Evolutionary conservation across 495 filamentous ascomycete genomes (phyloP), one percentile per base, ranked within the genome.

Genomic region (Podospora anserina): DNA sequence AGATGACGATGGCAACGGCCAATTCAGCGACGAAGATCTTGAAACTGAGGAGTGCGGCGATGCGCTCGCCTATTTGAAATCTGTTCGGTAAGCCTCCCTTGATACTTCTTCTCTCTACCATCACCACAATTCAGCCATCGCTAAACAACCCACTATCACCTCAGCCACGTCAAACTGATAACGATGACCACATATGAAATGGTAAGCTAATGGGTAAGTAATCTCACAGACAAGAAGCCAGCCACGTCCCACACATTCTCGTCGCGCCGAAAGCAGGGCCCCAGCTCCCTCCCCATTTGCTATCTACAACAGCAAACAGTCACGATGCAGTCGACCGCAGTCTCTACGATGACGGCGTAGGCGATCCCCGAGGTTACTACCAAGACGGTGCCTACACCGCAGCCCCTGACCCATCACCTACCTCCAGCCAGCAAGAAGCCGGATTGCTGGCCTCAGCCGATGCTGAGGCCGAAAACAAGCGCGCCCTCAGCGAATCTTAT

Each of bases 41-140:
- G 84, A 84, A 54, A 88, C 82, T 49, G 88, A 88, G 62, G 85
- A 87, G 27, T 80, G 83, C 44, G 72, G 76, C 9, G 86, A 91
- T 77, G 92, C 90, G 4, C 62, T 95, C 30, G 86, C 87, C 64
- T 96, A 96, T 78, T 79, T 96, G 26, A 86, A 84, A 75, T 88
- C 91, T 81, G 92, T 96, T 63, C 85, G 92, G 92, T 96, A 83
- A 85, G 90, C 68, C 34, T 27, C 16, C n/a, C 61, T 9, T 49
- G 18, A 19, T 18, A 13, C 69, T 73, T 70, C 30, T 57, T 5
- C 13, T 32, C 56, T 70, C 60, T 64, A 56, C 65, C 61, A 39
- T 62, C 65, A 67, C 27, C 64, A 49, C 63, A 58, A 65, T 76
- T 66, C 69, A 69, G 39, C 64, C 74, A 66, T 70, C 71, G 71